Conservation (phyloP, 805 yeast species). For the Ogataea nitratoaversa region DNA sequence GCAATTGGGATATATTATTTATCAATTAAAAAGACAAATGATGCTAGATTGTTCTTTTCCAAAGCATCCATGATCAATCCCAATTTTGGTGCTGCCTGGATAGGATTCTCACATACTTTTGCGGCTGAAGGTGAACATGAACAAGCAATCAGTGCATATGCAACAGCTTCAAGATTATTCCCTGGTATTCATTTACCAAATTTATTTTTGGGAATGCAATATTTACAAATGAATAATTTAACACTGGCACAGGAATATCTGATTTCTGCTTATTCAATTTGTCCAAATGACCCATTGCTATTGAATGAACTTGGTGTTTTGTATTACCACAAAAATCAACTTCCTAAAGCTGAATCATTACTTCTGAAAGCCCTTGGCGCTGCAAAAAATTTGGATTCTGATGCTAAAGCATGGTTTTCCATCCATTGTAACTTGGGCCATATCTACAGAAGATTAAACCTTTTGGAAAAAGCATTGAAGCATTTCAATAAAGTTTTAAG, state of each 20-base stretch:
- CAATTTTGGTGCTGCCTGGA: slow-evolving; percentile 93
- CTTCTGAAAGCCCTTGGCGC: slow-evolving; percentile 69
- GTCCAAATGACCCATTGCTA: slow-evolving; percentile 81
- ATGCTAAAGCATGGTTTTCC: slow-evolving; percentile 78
- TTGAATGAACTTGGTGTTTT: slow-evolving; percentile 92
- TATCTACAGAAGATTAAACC: slow-evolving; percentile 67
- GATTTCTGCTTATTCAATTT: slow-evolving; percentile 65
- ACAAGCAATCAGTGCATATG: slow-evolving; percentile 95
- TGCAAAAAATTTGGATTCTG: slow-evolving; percentile 65
- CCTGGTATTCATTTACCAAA: slow-evolving; percentile 90
- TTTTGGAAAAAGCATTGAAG: slow-evolving; percentile 60
- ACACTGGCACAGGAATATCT: slow-evolving; percentile 85
- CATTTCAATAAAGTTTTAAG: slow-evolving; percentile 75
- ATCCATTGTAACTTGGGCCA: slow-evolving; percentile 87
- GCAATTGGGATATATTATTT: slow-evolving; percentile 90
- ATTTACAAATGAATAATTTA: slow-evolving; percentile 79
- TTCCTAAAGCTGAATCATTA: slow-evolving; percentile 63
- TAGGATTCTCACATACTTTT: slow-evolving; percentile 97
- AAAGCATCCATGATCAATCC: slow-evolving; percentile 88
- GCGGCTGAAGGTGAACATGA: slow-evolving; percentile 99
- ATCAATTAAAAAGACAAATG: slow-evolving; percentile 64
- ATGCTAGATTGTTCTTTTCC: slow-evolving; percentile 83
- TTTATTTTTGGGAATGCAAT: slow-evolving; percentile 93
- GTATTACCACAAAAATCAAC: slow-evolving; percentile 70
- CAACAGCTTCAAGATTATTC: slow-evolving; percentile 89